Evolutionary conservation across 2,329 filamentous ascomycete species (phyloP), one percentile per base, ranked within the genome.

Genomic region (Davidsoniella neocaledoniae): DNA sequence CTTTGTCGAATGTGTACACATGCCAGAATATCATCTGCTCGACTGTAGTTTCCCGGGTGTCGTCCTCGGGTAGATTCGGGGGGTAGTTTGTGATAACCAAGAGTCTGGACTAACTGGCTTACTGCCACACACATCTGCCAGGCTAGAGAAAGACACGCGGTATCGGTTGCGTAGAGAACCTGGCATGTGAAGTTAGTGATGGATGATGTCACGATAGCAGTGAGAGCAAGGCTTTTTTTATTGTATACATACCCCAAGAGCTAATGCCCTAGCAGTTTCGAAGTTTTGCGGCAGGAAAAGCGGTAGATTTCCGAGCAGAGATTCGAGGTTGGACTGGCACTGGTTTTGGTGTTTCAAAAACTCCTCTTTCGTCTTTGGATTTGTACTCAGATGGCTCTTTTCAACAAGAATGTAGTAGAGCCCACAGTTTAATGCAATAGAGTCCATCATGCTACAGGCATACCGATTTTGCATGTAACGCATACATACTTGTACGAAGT

Each of bases 51-150:
- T 44, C 45, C 3, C 17, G 19, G 9, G 29, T 19, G 4, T 23
- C 17, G 17, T 49, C n/a, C 19, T 25, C 29, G 1, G 36, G 10
- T 16, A 21, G 17, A 19, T 41, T 17, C 10, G 36, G n/a, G 21
- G 40, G 46, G n/a, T 40, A 49, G 42, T 8, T 73, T 69, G 57
- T 81, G 78, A 53, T 76, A 79, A 2, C 78, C 78, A 3, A 80
- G 69, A 0, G 72, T 73, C 56, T 79, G 75, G 54, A 76, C 79
- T 48, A 83, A 65, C 47, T 74, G 69, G 10, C 73, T 71, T 0
- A 77, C 78, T 16, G 70, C 69, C 5, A 71, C 73, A 21, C 71
- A 72, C 16, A 82, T 63, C n/a, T 76, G 72, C 72, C 77, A 79
- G n/a, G 74, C 75, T 3, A 82, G 67, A 0, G 75, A 76, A 1